phyloP scores from a whole-genome alignment of 2,329 filamentous ascomycete species.

The Alternaria brassicae region DNA sequence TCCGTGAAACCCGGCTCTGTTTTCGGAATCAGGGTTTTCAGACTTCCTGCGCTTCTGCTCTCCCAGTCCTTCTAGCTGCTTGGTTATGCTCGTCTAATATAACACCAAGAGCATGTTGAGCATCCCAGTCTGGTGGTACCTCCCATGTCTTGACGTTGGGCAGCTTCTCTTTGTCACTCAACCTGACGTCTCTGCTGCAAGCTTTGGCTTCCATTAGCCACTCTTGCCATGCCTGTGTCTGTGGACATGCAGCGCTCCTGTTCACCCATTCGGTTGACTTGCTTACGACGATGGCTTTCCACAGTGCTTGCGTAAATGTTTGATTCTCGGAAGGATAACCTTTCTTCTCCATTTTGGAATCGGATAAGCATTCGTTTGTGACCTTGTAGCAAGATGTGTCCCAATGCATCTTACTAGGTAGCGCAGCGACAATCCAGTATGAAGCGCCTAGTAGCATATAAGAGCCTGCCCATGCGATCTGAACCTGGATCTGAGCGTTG shows the following conservation, averaged over 20 bases:
- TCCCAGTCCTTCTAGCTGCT: no score
- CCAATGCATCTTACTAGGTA: conserved; percentile 58
- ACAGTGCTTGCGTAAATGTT: conserved; percentile 57
- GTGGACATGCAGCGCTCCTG: conserved; percentile 51
- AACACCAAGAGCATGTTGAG: conserved; percentile 36
- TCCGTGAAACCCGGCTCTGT: conserved; percentile 20
- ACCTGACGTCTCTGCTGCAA: conserved; percentile 25
- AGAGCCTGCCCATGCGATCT: conserved; percentile 58
- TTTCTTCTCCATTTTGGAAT: conserved; percentile 45
- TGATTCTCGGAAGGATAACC: conserved; percentile 40
- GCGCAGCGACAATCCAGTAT: conserved; percentile 61
- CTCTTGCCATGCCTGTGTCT: conserved; percentile 52
- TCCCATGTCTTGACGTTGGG: conserved; percentile 38
- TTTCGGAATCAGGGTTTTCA: no score
- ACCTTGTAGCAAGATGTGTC: conserved; percentile 56
- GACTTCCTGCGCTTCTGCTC: no score
- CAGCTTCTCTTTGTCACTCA: conserved; percentile 13
- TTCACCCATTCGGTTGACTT: conserved; percentile 54
- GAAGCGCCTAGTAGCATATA: conserved; percentile 59
- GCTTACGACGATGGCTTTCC: conserved; percentile 58
- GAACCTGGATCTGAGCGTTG: conserved; percentile 57
- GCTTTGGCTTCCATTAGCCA: conserved; percentile 51
- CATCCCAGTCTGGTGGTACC: conserved; percentile 47
- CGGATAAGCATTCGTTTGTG: conserved; percentile 45
- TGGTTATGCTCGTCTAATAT: no score